Evolutionary conservation across 148 eudicot genomes (phyloP).

Genomic region (Pouteria glomerata): DNA sequence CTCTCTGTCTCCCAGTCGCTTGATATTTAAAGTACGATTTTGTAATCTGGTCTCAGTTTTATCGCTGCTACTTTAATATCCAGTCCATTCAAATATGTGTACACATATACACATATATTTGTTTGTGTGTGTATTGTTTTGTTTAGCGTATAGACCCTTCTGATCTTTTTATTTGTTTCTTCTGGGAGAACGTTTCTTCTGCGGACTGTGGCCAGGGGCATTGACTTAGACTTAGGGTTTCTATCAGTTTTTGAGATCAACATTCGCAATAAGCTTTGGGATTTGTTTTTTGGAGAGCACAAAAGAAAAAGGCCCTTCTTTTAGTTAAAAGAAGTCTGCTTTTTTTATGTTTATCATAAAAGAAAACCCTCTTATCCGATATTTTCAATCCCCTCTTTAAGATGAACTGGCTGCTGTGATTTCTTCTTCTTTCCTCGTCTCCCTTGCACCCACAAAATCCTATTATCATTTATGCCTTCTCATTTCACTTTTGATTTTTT

Average conservation of each 20-base stretch:
- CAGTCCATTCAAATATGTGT: not conserved
- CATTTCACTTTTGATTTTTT: not conserved
- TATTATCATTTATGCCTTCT: not conserved
- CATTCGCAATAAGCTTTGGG: slow-evolving; percentile 1
- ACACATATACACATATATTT: no score
- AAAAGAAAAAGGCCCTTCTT: slow-evolving; percentile 2
- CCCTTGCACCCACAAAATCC: not conserved
- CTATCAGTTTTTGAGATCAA: slow-evolving; percentile 1
- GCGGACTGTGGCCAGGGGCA: no score
- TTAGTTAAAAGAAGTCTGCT: not conserved
- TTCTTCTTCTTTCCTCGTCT: no score
- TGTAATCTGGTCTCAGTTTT: not conserved
- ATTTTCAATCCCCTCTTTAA: no score
- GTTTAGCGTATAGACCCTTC: not conserved
- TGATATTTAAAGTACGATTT: not conserved
- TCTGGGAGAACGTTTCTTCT: not conserved
- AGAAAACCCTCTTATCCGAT: no score
- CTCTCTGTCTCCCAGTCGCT: not conserved
- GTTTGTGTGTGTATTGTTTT: not conserved
- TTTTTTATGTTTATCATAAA: no score
- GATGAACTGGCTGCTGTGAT: no score
- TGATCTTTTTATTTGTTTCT: not conserved
- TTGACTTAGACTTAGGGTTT: no score
- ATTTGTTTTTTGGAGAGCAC: slow-evolving; percentile 1
- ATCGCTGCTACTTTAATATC: not conserved